phyloP scores from a whole-genome alignment of 352 stramenopile species.

The Blastocystis sp. region DNA sequence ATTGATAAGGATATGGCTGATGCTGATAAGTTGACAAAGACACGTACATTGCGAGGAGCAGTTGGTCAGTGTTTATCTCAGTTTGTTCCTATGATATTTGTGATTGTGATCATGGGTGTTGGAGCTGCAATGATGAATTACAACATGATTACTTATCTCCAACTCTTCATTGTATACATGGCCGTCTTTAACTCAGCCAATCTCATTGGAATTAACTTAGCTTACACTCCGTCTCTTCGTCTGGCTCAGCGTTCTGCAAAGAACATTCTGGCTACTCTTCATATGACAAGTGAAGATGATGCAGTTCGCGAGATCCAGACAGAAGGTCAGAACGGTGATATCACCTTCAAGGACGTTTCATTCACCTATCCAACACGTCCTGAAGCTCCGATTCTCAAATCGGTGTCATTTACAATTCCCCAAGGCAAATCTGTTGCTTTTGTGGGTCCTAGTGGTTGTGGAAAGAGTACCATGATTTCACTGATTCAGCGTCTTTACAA shows the following conservation, averaged over 20 bases:
- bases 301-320: neutral
- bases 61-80: neutral
- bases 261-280: neutral
- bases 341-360: slow-evolving; percentile 77
- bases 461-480: slow-evolving; percentile 45
- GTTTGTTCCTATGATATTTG: neutral
- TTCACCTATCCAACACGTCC: slow-evolving; percentile 82
- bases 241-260: neutral
- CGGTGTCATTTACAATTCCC: slow-evolving; percentile 71
- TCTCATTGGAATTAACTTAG: neutral
- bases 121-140: neutral
- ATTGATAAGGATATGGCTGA: neutral
- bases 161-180: slow-evolving; percentile 26
- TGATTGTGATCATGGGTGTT: neutral
- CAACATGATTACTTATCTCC: neutral
- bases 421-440: slow-evolving; percentile 73
- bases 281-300: neutral
- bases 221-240: neutral
- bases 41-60: neutral
- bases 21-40: neutral
- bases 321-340: slow-evolving; percentile 63
- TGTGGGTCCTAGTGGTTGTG: slow-evolving; percentile 31
- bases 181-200: neutral
- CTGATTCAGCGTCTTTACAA: slow-evolving; percentile 66
- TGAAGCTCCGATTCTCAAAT: slow-evolving; percentile 72